phyloP scores from a whole-genome alignment of 2,329 filamentous ascomycete species.

The Epichloe glyceriae region DNA sequence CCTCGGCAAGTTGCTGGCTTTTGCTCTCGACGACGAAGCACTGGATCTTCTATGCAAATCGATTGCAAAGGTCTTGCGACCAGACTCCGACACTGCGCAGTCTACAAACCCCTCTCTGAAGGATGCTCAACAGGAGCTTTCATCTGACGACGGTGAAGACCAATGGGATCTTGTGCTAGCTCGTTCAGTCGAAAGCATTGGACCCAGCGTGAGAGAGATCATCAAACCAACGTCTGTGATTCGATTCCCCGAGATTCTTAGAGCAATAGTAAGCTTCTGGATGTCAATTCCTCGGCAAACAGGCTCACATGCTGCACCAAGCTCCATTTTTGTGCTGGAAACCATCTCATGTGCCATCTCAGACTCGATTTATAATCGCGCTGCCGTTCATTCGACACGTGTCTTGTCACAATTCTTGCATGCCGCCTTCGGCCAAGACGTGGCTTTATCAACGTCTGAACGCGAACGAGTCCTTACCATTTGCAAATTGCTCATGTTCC shows the following conservation, averaged over 20 bases:
- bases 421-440: constrained; percentile 42
- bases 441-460: constrained; percentile 41
- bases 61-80: constrained; percentile 24
- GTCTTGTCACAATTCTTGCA: constrained; percentile 54
- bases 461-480: constrained; percentile 48
- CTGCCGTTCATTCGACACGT: constrained; percentile 58
- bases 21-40: constrained; percentile 66
- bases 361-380: constrained; percentile 55
- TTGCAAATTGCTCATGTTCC: constrained; percentile 54
- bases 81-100: constrained; percentile 14
- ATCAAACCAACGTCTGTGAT: constrained; percentile 39
- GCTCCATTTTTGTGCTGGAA: constrained; percentile 52
- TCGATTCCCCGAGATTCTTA: constrained; percentile 49
- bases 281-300: constrained; percentile 41
- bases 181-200: constrained; percentile 24
- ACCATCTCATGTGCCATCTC: constrained; percentile 45
- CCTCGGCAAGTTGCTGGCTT: constrained; percentile 71
- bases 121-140: constrained; percentile 11
- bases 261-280: constrained; percentile 51
- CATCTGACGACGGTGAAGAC: constrained; percentile 14
- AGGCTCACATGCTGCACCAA: constrained; percentile 32
- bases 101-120: constrained; percentile 3
- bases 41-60: constrained; percentile 55
- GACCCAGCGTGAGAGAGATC: constrained; percentile 31
- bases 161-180: constrained; percentile 26